phyloP scores from a whole-genome alignment of 1,139 yeast species.

The Nakaseomyces kungkrabaensis region DNA sequence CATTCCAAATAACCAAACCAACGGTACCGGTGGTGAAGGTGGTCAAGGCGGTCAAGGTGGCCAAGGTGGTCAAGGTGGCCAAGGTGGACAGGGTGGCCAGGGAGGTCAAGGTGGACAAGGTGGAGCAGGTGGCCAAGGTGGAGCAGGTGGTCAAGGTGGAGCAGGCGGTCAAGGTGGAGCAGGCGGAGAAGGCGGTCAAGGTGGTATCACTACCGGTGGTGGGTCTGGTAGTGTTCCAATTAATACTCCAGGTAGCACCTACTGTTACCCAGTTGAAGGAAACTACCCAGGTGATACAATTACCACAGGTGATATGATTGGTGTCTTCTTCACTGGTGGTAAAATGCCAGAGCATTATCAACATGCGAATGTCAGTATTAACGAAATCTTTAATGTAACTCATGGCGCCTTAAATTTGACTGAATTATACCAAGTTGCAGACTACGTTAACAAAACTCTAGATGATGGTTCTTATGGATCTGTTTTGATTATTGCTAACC shows the following conservation, averaged over 20 bases:
- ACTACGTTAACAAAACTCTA: constrained; percentile 13
- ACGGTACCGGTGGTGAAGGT: constrained; percentile 5
- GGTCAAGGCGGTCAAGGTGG: not conserved
- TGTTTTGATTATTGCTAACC: constrained; percentile 21
- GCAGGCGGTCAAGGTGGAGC: constrained; percentile 1
- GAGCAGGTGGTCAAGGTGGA: constrained; percentile 3
- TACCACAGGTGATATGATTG: constrained; percentile 5
- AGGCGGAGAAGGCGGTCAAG: not conserved
- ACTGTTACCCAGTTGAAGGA: not conserved
- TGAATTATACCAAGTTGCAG: constrained; percentile 19
- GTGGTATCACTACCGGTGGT: not conserved
- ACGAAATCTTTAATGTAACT: constrained; percentile 17
- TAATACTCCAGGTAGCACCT: constrained; percentile 4
- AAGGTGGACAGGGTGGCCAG: not conserved
- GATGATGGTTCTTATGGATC: constrained; percentile 14
- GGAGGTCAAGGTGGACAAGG: constrained; percentile 6
- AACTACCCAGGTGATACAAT: not conserved
- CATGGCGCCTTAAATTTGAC: constrained; percentile 16
- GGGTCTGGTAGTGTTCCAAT: constrained; percentile 5
- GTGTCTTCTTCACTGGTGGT: constrained; percentile 20
- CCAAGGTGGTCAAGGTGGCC: not conserved
- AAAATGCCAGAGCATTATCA: constrained; percentile 7
- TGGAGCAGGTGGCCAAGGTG: not conserved
- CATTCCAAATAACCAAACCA: constrained; percentile 9
- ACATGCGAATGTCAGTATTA: constrained; percentile 7